A percentile compares a stretch with the other conserved stretches of the same genome.
Evolutionary conservation across 257 asterid species (phyloP).

Genomic region (Solanum chiquidenum): DNA sequence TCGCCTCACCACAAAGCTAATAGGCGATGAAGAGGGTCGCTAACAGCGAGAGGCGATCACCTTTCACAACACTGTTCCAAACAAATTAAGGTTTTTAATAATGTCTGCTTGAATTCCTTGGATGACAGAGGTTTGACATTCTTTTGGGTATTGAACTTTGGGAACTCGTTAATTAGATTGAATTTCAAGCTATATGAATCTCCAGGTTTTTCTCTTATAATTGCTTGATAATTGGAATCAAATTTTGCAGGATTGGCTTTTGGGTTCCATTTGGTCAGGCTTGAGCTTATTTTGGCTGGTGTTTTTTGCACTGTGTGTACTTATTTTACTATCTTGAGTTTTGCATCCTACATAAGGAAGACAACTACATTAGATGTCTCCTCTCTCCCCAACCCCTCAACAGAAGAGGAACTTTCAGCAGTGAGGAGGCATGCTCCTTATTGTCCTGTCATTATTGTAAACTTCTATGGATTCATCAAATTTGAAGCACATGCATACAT

Average conservation of each 20-base stretch:
- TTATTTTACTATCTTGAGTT: neutral
- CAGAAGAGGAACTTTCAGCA: neutral
- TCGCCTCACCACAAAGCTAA: neutral
- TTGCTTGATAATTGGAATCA: neutral
- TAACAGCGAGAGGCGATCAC: neutral
- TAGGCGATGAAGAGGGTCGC: neutral
- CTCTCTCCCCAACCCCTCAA: neutral
- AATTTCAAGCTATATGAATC: neutral
- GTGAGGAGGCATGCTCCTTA: neutral
- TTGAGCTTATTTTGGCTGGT: neutral
- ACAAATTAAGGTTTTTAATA: neutral
- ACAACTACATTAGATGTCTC: neutral
- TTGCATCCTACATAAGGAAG: neutral
- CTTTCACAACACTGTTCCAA: neutral
- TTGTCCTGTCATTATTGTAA: neutral
- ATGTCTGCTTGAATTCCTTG: neutral
- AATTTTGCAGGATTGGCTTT: neutral
- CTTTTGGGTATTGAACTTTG: neutral
- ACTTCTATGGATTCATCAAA: neutral
- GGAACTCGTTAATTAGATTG: neutral
- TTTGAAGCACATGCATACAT: neutral
- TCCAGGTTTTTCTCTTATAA: neutral
- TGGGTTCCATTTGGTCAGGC: neutral
- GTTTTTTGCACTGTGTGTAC: neutral
- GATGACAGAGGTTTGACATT: neutral